Percentiles rank a stretch among this genome's conserved stretches.
Evolutionary conservation across 2,329 filamentous ascomycete genomes (phyloP).

Genomic region (Diaporthe caulivora): DNA sequence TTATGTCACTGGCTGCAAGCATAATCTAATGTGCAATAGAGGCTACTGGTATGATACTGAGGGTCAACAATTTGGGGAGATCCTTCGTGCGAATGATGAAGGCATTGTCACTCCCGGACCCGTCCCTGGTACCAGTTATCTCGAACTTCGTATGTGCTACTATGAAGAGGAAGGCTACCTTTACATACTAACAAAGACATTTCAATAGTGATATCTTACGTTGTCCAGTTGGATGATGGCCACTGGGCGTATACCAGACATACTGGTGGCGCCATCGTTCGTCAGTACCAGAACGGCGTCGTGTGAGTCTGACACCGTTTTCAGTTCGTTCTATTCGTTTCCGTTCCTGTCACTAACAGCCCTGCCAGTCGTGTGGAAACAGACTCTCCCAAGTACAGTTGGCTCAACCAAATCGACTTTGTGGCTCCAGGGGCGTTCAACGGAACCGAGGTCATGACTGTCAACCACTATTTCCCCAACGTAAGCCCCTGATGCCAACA

Average conservation of each 20-base stretch:
- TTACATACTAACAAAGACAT: neutral
- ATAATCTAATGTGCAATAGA: neutral
- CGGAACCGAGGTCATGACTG: neutral
- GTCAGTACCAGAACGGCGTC: neutral
- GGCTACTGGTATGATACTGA: neutral
- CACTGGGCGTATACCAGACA: neutral
- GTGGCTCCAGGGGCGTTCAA: neutral
- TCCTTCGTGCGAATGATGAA: constrained; percentile 1
- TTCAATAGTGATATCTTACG: neutral
- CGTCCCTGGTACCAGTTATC: neutral
- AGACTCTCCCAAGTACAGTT: constrained; percentile 1
- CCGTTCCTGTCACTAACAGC: neutral
- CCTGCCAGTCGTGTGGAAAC: neutral
- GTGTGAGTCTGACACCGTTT: neutral
- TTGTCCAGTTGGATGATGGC: neutral
- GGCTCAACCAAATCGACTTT: neutral
- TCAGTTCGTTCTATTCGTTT: neutral
- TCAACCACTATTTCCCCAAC: neutral
- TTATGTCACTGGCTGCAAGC: accelerated
- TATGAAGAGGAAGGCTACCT: accelerated
- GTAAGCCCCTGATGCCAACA: neutral
- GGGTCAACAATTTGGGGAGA: neutral
- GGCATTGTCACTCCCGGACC: neutral
- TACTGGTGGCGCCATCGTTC: neutral
- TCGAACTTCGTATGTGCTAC: neutral